phyloP scores from a whole-genome alignment of 306 rosid genomes.

The Cyclanthera cordifolia region DNA sequence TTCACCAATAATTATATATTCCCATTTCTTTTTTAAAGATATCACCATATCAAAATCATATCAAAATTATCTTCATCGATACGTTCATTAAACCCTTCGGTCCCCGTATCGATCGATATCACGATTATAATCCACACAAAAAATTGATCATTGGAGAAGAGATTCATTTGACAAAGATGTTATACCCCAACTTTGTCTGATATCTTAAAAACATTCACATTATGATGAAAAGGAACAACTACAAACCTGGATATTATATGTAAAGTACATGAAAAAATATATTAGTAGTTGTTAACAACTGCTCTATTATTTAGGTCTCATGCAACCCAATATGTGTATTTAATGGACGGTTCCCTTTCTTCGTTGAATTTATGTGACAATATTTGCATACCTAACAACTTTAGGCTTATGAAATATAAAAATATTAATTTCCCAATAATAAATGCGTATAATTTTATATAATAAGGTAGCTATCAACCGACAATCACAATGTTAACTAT shows the following conservation, averaged over 20 bases:
- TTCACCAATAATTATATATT: background rate
- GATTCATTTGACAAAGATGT: background rate
- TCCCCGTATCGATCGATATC: background rate
- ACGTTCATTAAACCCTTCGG: background rate
- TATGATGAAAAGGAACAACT: conserved; percentile 9
- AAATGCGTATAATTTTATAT: background rate
- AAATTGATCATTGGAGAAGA: background rate
- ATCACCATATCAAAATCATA: background rate
- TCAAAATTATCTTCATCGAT: background rate
- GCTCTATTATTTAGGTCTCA: conserved; percentile 9
- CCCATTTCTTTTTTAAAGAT: background rate
- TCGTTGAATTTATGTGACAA: conserved; percentile 3
- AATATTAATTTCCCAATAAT: background rate
- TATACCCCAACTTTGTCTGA: conserved; percentile 8
- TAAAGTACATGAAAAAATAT: conserved; percentile 1
- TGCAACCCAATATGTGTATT: background rate
- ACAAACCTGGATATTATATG: background rate
- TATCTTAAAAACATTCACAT: conserved; percentile 14
- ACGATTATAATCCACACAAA: background rate
- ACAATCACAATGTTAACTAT: background rate
- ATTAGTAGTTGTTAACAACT: conserved; percentile 8
- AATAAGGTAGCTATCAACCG: background rate
- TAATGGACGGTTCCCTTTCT: conserved; percentile 8
- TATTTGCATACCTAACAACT: conserved; percentile 1
- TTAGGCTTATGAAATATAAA: background rate